Conservation (phyloP, 768 basidiomycete species). For the Suillus occidentalis region DNA sequence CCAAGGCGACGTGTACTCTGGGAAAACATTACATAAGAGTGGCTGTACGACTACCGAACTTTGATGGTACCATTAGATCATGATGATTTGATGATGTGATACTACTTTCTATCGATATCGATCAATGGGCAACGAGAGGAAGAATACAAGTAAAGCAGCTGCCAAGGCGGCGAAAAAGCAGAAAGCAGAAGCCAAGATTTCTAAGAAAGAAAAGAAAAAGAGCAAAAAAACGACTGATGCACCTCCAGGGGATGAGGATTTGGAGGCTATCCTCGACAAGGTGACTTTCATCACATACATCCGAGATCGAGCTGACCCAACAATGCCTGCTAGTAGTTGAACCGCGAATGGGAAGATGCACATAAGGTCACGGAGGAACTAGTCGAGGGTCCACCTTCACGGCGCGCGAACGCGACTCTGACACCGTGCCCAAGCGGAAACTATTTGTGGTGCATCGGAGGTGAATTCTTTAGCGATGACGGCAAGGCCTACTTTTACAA, state of each 20-base stretch:
- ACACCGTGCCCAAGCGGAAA: slow-evolving; percentile 79
- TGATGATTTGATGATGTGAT: too few species aligned
- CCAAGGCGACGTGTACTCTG: too few species aligned
- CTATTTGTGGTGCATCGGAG: slow-evolving; percentile 82
- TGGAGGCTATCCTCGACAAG: slow-evolving; percentile 82
- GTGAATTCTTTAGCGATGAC: slow-evolving; percentile 88
- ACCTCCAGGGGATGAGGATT: slow-evolving; percentile 71
- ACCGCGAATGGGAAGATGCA: slow-evolving; percentile 79
- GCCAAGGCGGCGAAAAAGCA: slow-evolving; percentile 67
- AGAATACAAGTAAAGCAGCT: slow-evolving; percentile 30
- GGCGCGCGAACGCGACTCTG: slow-evolving; percentile 81
- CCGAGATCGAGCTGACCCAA: slow-evolving; percentile 6
- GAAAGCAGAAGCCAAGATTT: slow-evolving; percentile 65
- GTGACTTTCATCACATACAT: slow-evolving; percentile 34
- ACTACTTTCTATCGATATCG: background rate
- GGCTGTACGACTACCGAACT: background rate
- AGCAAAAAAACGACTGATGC: slow-evolving; percentile 49
- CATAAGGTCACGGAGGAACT: slow-evolving; percentile 86
- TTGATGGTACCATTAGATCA: too few species aligned
- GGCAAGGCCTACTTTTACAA: slow-evolving; percentile 85
- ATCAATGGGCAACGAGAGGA: slow-evolving; percentile 23
- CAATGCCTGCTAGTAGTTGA: slow-evolving; percentile 54
- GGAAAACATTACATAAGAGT: background rate
- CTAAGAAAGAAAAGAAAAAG: slow-evolving; percentile 69
- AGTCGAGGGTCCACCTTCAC: slow-evolving; percentile 77